Base-by-base conservation (phyloP, 2,329 filamentous ascomycete species). In the Emergomyces africanus region DNA sequence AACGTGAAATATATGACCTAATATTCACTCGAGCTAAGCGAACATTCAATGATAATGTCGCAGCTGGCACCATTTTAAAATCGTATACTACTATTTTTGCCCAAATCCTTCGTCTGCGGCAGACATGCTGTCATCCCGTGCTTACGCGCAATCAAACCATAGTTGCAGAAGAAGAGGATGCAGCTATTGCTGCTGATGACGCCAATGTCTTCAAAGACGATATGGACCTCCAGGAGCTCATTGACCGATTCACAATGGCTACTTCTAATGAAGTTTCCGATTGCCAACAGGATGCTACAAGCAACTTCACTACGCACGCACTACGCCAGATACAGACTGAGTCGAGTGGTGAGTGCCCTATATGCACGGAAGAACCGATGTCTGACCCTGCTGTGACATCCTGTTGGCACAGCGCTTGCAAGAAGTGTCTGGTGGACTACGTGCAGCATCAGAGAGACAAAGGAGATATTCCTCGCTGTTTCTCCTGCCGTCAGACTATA, bases 361-460 rank as follows among this genome's bases (percentile, higher is more conserved):
- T 99, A 57, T 99, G 94, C 73, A 84, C 89, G 3, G 92, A 97
- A 71, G 94, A 97, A 71, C 90, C 91, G 3, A 97, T 97, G 90
- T 83, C 89, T 46, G 88, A 96, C 58, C 92, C 95, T 69, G 87
- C 88, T 0, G 94, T 99, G 1, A 97, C 94, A 0, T 89, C 90
- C 0, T 99, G 94, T 74, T 99, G 94, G 90, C 94, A 99, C 72
- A 95, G 89, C 39, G 91, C 94, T 0, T 99, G 94, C 77, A 96
- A 94, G 73, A 87, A 89, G 62, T 99, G 94, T 67, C 76, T 97
- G n/a, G 77, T 95, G 1, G 85, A 90, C 65, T 96, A 90, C 66
- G 95, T 99, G 68, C 84, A 88, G 63, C 90, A 96, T 67, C 88
- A 96, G 70, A 86, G 81, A 4, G 85, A 89, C 64, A 89, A 87